phyloP scores from a whole-genome alignment of 257 asterid genomes.

The Salvia miltiorrhiza region DNA sequence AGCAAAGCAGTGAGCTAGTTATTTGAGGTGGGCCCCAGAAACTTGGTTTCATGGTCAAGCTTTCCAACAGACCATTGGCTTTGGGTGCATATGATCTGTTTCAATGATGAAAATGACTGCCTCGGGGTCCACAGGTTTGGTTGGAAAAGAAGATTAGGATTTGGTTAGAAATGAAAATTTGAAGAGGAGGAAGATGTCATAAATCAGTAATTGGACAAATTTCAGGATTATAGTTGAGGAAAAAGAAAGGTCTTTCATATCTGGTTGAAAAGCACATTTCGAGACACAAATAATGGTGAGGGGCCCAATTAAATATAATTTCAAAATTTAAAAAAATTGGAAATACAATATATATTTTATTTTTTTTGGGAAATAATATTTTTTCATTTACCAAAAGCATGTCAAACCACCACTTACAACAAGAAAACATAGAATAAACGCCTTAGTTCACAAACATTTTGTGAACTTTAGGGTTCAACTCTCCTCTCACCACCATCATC shows the following conservation, averaged over 20 bases:
- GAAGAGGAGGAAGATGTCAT: conserved; percentile 28
- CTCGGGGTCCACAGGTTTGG: conserved; percentile 42
- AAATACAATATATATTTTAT: too few relatives aligned
- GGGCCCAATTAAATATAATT: too few relatives aligned
- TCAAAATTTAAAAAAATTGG: too few relatives aligned
- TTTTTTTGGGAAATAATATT: too few relatives aligned
- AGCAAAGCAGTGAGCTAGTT: not conserved
- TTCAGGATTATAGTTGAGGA: conserved; percentile 6
- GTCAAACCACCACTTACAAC: too few relatives aligned
- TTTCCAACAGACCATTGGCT: conserved; percentile 18
- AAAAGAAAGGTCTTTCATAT: conserved; percentile 1
- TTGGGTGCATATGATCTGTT: conserved; percentile 26
- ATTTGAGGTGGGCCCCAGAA: conserved; percentile 17
- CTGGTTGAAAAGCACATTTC: conserved; percentile 19
- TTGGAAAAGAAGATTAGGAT: not conserved
- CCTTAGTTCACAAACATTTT: too few relatives aligned
- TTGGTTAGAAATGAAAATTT: conserved; percentile 27
- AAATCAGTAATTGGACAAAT: conserved; percentile 7
- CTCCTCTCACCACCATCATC: too few relatives aligned
- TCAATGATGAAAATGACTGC: conserved; percentile 6
- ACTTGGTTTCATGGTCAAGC: conserved; percentile 22
- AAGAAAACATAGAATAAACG: too few relatives aligned
- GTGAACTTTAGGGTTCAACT: too few relatives aligned
- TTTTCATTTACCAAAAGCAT: too few relatives aligned
- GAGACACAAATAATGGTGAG: too few relatives aligned